These are phyloP conservation scores for Tuber brumale DNA, from an alignment of 495 filamentous ascomycete genomes.

Conservation along the genomic window DNA sequence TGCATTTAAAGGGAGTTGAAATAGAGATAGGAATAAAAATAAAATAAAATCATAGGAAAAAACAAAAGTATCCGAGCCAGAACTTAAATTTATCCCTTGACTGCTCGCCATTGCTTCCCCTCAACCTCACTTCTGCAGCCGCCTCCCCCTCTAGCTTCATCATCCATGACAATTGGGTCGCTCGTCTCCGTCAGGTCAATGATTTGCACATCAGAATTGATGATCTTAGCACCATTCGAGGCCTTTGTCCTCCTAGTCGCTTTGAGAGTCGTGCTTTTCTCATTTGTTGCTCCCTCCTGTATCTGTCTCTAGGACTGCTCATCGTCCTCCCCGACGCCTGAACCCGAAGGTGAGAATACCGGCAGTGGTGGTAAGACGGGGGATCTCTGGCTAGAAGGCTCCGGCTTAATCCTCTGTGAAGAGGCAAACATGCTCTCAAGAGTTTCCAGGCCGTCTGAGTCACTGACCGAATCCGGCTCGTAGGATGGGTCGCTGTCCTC, in stretches of 20 bases:
- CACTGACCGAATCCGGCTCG: constrained; percentile 22
- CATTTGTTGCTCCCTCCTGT: constrained; percentile 24
- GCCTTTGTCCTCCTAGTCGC: not conserved
- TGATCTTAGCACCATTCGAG: constrained; percentile 4
- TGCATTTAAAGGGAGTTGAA: not conserved
- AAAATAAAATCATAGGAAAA: not conserved
- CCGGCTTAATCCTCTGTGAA: constrained; percentile 30
- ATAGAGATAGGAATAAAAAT: not conserved
- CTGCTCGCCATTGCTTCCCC: constrained; percentile 14
- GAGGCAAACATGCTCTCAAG: constrained; percentile 32
- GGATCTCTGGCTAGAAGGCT: constrained; percentile 13
- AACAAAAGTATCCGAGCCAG: constrained; percentile 6
- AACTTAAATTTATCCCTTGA: constrained; percentile 16
- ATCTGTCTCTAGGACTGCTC: constrained; percentile 20
- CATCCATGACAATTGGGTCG: constrained; percentile 16
- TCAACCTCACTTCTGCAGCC: constrained; percentile 8
- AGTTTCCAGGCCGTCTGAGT: constrained; percentile 25
- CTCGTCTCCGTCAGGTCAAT: constrained; percentile 32
- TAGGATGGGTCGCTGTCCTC: constrained; percentile 2
- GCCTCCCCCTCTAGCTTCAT: not conserved
- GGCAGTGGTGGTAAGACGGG: constrained; percentile 19
- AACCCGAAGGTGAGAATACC: constrained; percentile 17
- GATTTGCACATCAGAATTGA: constrained; percentile 16
- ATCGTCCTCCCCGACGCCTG: not conserved
- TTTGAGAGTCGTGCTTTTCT: constrained; percentile 1